A percentile compares a stretch with the other conserved stretches of the same genome.
phyloP scores from a whole-genome alignment of 306 rosid genomes.

The Quercus robur region DNA sequence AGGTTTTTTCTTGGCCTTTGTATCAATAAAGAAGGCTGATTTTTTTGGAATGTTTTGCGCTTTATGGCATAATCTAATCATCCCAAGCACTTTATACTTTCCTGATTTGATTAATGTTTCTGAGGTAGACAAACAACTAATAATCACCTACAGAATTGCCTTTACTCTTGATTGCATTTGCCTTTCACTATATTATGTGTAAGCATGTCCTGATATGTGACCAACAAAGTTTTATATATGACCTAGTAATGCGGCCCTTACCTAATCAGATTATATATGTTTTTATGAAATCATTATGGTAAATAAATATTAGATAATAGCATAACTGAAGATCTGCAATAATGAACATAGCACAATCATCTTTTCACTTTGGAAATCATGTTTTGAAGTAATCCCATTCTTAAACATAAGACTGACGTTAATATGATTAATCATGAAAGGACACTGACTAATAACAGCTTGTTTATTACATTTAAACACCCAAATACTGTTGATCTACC shows the following conservation, averaged over 20 bases:
- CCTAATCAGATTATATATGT: neutral
- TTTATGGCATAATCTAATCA: neutral
- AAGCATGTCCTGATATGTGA: neutral
- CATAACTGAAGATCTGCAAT: neutral
- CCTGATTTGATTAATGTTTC: neutral
- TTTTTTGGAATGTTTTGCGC: neutral
- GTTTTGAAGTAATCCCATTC: neutral
- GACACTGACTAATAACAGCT: neutral
- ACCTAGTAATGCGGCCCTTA: neutral
- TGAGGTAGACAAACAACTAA: neutral
- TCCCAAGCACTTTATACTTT: neutral
- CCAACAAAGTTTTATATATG: neutral
- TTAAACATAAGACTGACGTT: neutral
- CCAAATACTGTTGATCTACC: neutral
- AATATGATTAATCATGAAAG: neutral
- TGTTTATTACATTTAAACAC: neutral
- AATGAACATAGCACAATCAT: neutral
- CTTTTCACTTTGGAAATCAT: neutral
- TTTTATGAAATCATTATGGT: neutral
- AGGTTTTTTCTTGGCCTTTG: neutral
- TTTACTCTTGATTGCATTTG: neutral
- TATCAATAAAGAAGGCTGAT: neutral
- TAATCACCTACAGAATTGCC: neutral
- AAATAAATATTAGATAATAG: neutral
- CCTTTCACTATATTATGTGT: neutral